Evolutionary conservation across 179 eudicot species (phyloP).

Genomic region (Silene noctiflora): DNA sequence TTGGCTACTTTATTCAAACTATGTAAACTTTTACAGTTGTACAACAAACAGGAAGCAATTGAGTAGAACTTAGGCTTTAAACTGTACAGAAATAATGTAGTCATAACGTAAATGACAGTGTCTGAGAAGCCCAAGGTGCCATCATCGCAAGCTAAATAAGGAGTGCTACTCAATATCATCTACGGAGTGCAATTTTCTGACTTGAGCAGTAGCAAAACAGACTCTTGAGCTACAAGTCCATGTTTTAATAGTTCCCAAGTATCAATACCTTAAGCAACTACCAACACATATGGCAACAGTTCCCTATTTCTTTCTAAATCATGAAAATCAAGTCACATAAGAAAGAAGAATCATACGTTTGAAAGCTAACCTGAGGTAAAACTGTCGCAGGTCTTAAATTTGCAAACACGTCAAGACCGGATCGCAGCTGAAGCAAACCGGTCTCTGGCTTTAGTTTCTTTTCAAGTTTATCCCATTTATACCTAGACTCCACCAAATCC

Average conservation of each 20-base stretch:
- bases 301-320: not conserved
- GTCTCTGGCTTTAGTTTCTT: constrained; percentile 93
- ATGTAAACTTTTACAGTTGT: not conserved
- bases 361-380: not conserved
- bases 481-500: constrained; percentile 39
- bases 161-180: not conserved
- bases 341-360: not conserved
- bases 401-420: constrained; percentile 92
- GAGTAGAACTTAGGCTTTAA: not conserved
- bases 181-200: too few relatives aligned
- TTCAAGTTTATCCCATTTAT: constrained; percentile 93
- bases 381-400: constrained; percentile 92
- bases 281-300: not conserved
- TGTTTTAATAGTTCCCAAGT: not conserved
- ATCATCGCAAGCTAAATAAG: not conserved
- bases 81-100: not conserved
- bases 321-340: not conserved
- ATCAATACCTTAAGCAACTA: not conserved
- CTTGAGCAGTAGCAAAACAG: not conserved
- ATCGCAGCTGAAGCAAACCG: constrained; percentile 91
- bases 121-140: not conserved
- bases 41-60: not conserved
- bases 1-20: not conserved
- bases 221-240: not conserved
- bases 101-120: not conserved